Base-by-base conservation (phyloP, 352 stramenopile genomes). In the Phytophthora sp. region DNA sequence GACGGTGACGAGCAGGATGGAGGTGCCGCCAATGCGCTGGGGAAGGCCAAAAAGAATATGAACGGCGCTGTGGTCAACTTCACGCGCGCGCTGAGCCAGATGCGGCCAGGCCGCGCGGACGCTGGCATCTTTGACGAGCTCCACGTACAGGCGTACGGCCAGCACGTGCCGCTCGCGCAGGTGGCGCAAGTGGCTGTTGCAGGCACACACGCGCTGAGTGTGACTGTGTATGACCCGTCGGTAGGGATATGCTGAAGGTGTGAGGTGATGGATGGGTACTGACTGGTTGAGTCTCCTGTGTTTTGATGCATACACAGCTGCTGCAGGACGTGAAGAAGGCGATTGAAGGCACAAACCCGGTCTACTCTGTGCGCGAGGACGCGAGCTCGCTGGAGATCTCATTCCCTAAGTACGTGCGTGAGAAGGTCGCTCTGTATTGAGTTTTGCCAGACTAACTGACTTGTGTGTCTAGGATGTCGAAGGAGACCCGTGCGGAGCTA, bases 101-200 rank as follows among this genome's bases (percentile, higher is more conserved):
- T 95, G 84, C 87, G 87, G 4, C 84, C 87, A 11, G 85, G 87
- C 36, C 83, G 84, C 45, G 84, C 87, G 16, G 85, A 95, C 57
- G 87, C 83, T 24, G 84, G 87, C 24, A 90, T 93, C 70, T 93
- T 95, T 41, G 87, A 95, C 58, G 78, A 88, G 51, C 75, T 95
- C 51, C 77, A 86, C 55, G 82, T 95, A 51, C 84, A 83, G 62
- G 87, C 87, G 57, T 95, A 95, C 62, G 87, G 85, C 27, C 74
- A 92, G 66, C 81, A 91, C 69, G 85, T 91, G 29, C 74, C 83
- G 46, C 74, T 95, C 27, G 80, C 82, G 31, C 84, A 95, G 73
- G 59, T 95, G 26, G 87, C 84, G 27, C 87, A 95, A 59, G 84
- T 95, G 44, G 74, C 87, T 0, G 82, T 95, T 8, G 76, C 71